Evolutionary conservation across 768 basidiomycete genomes (phyloP).

Genomic region (Jaapia argillacea): DNA sequence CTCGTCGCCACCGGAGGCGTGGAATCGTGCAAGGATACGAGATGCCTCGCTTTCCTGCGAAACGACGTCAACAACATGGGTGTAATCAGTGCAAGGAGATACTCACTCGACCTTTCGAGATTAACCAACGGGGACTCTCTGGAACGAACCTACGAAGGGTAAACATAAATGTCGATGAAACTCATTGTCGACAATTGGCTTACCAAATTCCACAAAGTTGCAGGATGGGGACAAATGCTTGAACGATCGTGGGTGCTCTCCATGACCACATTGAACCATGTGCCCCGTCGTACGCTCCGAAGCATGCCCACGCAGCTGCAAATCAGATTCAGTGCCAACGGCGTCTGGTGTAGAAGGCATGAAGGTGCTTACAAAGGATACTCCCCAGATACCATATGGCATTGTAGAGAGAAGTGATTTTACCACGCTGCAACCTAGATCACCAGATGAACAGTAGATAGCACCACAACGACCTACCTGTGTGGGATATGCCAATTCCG

Average conservation of each 20-base stretch:
- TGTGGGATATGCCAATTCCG: constrained; percentile 63
- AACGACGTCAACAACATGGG: constrained; percentile 1
- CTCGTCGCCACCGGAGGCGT: constrained; percentile 51
- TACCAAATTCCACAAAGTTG: too few relatives aligned
- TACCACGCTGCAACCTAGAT: constrained; percentile 27
- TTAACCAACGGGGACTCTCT: constrained; percentile 58
- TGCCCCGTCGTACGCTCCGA: constrained; percentile 26
- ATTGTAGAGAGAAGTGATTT: constrained; percentile 59
- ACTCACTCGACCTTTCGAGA: constrained; percentile 50
- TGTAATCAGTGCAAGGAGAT: background rate
- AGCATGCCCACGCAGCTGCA: constrained; percentile 37
- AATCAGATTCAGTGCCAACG: background rate
- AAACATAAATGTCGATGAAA: too few relatives aligned
- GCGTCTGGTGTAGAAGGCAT: background rate
- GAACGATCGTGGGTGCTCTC: constrained; percentile 56
- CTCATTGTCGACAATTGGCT: too few relatives aligned
- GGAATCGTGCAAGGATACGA: constrained; percentile 56
- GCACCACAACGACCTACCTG: constrained; percentile 29
- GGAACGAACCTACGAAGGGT: constrained; percentile 52
- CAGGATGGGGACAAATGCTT: constrained; percentile 45
- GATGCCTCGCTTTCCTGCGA: constrained; percentile 47
- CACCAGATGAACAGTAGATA: constrained; percentile 17
- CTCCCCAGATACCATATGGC: constrained; percentile 69
- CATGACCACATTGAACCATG: constrained; percentile 42
- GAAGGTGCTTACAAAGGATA: constrained; percentile 37